Evolutionary conservation across 1,284 basidiomycete genomes (phyloP).

Genomic region (Cutaneotrichosporon sp.): DNA sequence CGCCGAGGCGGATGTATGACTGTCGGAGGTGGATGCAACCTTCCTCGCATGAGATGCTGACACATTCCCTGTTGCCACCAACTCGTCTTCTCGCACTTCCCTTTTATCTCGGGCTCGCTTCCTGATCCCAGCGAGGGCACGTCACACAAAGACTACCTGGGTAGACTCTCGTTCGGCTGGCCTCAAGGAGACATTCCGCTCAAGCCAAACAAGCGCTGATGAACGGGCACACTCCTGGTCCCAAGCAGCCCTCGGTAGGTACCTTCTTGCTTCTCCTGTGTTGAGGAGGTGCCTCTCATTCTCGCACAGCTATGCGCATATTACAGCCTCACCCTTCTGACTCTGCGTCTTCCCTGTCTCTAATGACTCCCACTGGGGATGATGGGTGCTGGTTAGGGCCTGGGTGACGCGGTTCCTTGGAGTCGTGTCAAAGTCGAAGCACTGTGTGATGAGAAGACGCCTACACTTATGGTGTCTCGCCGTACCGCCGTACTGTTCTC

Average conservation of each 20-base stretch:
- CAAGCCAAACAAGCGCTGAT: constrained; percentile 16
- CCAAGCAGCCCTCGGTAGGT: constrained; percentile 35
- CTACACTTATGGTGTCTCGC: background rate
- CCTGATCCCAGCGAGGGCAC: background rate
- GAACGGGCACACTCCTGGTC: constrained; percentile 38
- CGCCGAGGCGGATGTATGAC: too few relatives aligned
- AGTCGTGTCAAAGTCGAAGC: too few relatives aligned
- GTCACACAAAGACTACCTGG: background rate
- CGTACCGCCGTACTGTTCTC: too few relatives aligned
- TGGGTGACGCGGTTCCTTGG: too few relatives aligned
- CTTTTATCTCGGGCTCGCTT: background rate
- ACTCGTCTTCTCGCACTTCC: constrained; percentile 6
- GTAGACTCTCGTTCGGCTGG: constrained; percentile 3
- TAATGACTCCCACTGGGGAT: background rate
- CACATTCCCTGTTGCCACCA: constrained; percentile 10
- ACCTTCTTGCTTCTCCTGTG: background rate
- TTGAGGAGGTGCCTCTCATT: background rate
- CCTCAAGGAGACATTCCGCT: background rate
- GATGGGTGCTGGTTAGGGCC: too few relatives aligned
- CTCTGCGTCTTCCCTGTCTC: background rate
- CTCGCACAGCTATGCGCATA: background rate
- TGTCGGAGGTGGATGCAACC: too few relatives aligned
- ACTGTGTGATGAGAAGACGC: background rate
- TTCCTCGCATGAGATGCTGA: constrained; percentile 9
- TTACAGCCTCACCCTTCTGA: background rate